Conservation (phyloP, 164 flowering plant species). For the Echeveria elegans region DNA sequence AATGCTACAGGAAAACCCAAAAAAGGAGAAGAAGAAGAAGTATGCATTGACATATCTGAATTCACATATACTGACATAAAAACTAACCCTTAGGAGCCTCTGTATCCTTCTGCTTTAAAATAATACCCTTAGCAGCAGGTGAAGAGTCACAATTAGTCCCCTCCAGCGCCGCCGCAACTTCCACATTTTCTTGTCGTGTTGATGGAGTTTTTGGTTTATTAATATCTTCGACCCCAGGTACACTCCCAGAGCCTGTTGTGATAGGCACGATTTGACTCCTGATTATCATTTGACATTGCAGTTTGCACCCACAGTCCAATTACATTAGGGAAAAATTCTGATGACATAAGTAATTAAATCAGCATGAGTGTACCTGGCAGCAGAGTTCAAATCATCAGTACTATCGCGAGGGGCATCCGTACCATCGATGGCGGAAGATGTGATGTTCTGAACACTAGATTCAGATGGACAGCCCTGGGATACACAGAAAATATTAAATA, state of each 20-base stretch:
- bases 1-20: background rate
- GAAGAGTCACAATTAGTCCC: conserved; percentile 19
- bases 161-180: conserved; percentile 19
- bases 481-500: background rate
- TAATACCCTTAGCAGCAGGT: conserved; percentile 23
- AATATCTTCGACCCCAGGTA: conserved; percentile 25
- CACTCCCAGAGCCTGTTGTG: conserved; percentile 14
- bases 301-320: no score
- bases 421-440: background rate
- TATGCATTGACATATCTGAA: background rate
- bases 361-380: background rate
- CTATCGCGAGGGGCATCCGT: background rate
- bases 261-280: no score
- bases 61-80: background rate
- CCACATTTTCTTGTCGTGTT: conserved; percentile 25
- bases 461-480: background rate
- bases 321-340: no score
- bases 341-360: background rate
- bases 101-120: conserved; percentile 51
- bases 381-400: background rate
- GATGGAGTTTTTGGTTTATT: conserved; percentile 14
- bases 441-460: background rate
- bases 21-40: no score
- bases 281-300: no score
- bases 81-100: conserved; percentile 80